phyloP scores from a whole-genome alignment of 352 stramenopile species.

The Globisporangium paddicum region DNA sequence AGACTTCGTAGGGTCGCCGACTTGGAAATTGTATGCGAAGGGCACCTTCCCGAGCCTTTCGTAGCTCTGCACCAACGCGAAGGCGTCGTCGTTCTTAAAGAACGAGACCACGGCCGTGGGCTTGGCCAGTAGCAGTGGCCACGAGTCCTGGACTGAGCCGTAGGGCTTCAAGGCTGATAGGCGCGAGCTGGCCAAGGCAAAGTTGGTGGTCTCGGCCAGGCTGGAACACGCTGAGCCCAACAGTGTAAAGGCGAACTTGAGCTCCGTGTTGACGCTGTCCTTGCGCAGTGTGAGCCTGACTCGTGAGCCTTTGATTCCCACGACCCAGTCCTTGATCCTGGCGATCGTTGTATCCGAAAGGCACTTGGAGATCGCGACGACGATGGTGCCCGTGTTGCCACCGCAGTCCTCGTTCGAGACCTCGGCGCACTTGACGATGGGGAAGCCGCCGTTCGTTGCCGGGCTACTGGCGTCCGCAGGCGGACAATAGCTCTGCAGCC shows the following conservation, averaged over 20 bases:
- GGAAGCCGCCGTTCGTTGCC: slow-evolving; percentile 5
- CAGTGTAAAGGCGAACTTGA: slow-evolving; percentile 11
- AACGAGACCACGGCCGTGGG: slow-evolving; percentile 1
- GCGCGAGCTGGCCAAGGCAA: background rate
- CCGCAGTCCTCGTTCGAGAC: slow-evolving; percentile 5
- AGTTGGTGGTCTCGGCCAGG: background rate
- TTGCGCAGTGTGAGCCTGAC: slow-evolving; percentile 6
- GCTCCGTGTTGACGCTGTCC: slow-evolving; percentile 5
- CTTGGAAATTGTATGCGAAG: slow-evolving; percentile 14
- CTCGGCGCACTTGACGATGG: slow-evolving; percentile 3
- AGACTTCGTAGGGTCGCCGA: slow-evolving; percentile 2
- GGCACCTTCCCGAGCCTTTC: background rate
- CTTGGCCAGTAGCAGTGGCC: background rate
- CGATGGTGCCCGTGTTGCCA: background rate
- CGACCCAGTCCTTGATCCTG: slow-evolving; percentile 9
- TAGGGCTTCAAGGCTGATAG: background rate
- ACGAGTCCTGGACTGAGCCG: background rate
- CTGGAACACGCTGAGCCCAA: background rate
- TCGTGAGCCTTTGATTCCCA: background rate
- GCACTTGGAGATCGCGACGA: slow-evolving; percentile 13
- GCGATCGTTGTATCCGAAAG: slow-evolving; percentile 6
- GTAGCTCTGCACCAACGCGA: slow-evolving; percentile 1
- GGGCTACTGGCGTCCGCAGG: background rate
- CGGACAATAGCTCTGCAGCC: slow-evolving; percentile 11
- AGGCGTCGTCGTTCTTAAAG: slow-evolving; percentile 7